Evolutionary conservation across 768 basidiomycete genomes (phyloP).

Genomic region (Mycena leptocephala): DNA sequence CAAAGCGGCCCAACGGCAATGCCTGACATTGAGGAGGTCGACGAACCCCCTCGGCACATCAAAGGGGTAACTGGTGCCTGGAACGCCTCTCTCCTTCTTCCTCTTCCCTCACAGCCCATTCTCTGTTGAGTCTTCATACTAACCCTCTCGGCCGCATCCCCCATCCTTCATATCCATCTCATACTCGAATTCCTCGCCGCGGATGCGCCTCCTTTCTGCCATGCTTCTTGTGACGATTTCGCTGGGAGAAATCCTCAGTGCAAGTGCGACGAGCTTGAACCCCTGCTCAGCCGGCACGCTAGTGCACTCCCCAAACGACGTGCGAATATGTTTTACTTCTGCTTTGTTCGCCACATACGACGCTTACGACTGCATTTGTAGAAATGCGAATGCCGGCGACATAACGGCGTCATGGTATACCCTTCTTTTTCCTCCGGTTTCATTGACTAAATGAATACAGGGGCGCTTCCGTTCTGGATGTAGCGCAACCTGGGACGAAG

Average conservation of each 20-base stretch:
- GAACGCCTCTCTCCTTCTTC: neutral
- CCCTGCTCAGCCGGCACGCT: conserved; percentile 8
- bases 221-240: neutral
- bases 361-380: neutral
- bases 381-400: conserved; percentile 31
- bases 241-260: neutral
- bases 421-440: neutral
- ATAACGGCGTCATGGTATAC: conserved; percentile 30
- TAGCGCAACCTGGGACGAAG: conserved; percentile 10
- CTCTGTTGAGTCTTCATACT: too few relatives aligned
- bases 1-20: neutral
- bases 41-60: too few relatives aligned
- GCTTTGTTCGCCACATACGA: too few relatives aligned
- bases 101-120: neutral
- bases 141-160: neutral
- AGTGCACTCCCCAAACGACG: neutral
- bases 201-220: neutral
- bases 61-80: too few relatives aligned
- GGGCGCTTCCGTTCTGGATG: conserved; percentile 24
- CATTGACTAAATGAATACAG: neutral
- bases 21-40: neutral
- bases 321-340: neutral
- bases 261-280: neutral
- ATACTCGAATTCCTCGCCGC: neutral
- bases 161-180: neutral